Conservation (phyloP, 1,139 yeast genomes). For the Geotrichum aggregatum region DNA sequence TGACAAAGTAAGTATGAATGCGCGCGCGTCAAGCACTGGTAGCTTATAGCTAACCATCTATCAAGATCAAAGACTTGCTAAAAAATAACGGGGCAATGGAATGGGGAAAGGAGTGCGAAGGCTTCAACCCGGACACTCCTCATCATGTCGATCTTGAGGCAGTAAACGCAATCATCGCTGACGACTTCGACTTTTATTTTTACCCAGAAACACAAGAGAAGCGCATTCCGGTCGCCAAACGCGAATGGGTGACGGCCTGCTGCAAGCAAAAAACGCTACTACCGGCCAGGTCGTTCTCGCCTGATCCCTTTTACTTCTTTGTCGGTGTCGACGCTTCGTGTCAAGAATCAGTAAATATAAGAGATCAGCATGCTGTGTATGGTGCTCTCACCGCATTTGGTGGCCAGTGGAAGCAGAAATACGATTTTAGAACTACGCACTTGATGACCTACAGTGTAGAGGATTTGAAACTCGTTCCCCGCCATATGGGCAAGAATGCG, state of each 20-base stretch:
- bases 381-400: constrained; percentile 71
- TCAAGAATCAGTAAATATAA: constrained; percentile 50
- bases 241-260: constrained; percentile 60
- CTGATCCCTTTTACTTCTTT: constrained; percentile 64
- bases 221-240: constrained; percentile 66
- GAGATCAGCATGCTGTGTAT: constrained; percentile 61
- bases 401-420: constrained; percentile 62
- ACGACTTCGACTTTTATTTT: constrained; percentile 51
- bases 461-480: constrained; percentile 43
- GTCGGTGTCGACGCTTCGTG: constrained; percentile 60
- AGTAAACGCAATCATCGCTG: constrained; percentile 44
- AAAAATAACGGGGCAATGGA: background rate
- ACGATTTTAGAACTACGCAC: too few relatives aligned
- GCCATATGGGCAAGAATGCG: constrained; percentile 43
- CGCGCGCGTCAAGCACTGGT: too few relatives aligned
- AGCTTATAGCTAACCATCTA: too few relatives aligned
- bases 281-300: constrained; percentile 52
- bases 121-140: too few relatives aligned
- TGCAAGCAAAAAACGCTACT: constrained; percentile 44
- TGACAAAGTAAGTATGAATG: too few relatives aligned
- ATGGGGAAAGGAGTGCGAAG: too few relatives aligned
- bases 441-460: constrained; percentile 55
- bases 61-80: background rate
- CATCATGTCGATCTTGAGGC: background rate
- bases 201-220: constrained; percentile 49